Evolutionary conservation across 2,329 filamentous ascomycete species (phyloP), one percentile per base, ranked within the genome.

Genomic region (Penicillium hordei): DNA sequence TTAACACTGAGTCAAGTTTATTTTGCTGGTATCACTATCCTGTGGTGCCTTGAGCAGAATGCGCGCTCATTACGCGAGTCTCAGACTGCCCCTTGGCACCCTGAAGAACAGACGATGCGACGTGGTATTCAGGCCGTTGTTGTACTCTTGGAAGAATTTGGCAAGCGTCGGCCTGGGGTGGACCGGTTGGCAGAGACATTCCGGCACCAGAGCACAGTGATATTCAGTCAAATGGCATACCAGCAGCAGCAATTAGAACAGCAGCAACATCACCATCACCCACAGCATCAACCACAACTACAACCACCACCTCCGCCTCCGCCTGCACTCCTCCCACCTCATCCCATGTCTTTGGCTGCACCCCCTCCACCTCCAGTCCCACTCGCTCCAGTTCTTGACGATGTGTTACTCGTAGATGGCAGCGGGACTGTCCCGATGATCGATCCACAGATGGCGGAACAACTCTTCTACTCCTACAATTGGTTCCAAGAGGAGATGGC

Each of bases 401-500:
- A 75, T 46, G 71, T 74, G 10, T 57, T 73, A 19, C 61, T 75
- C 17, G 70, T 73, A 3, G 70, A 73, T 57, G 64, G 58, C 19
- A 69, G 70, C 34, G 69, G 68, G 4, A 63, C 54, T 27, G 63
- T 72, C 31, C 71, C 72, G 4, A 66, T 70, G 52, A 68, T 74
- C 27, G 71, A 75, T 62, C 70, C 72, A 6, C 69, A 72, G 52
- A 64, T 75, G 66, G 72, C 72, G 23, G 71, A 75, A 42, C 72
- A 75, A 60, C 59, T 75, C 48, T 72, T 69, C 27, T 74, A 74
- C 57, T 74, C 71, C 2, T 74, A 75, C 54, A 72, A 74, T 60
- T 75, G 72, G 72, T 75, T 75, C 38, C 72, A 75, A 56, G 70
- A 74, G 63, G 72, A 75, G 57, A 73, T 75, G 70, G 71, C 72